phyloP scores from a whole-genome alignment of 2,329 filamentous ascomycete genomes.

The Fusarium marasasianum region DNA sequence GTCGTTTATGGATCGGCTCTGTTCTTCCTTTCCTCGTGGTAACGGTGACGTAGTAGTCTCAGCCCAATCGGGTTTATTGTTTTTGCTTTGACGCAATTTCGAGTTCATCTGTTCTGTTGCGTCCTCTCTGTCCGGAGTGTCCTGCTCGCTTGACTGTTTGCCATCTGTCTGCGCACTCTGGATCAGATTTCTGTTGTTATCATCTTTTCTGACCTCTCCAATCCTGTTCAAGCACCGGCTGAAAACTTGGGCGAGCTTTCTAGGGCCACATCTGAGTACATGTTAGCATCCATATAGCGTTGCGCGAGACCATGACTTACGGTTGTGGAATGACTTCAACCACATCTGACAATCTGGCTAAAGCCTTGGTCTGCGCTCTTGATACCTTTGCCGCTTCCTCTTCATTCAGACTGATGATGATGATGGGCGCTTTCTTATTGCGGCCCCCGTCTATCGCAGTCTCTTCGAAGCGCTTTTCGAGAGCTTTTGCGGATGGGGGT shows the following conservation, averaged over 20 bases:
- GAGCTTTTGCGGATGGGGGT: conserved; percentile 29
- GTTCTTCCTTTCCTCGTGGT: background rate
- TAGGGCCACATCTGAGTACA: conserved; percentile 38
- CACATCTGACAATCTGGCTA: conserved; percentile 39
- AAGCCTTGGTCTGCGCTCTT: conserved; percentile 28
- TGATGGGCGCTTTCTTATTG: conserved; percentile 34
- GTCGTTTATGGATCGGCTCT: background rate
- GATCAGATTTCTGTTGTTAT: background rate
- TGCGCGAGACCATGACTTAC: conserved; percentile 22
- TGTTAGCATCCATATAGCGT: background rate
- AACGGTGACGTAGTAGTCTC: background rate
- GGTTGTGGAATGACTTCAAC: conserved; percentile 47
- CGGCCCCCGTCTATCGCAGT: background rate
- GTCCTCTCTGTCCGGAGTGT: background rate
- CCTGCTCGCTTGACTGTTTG: background rate
- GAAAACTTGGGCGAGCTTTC: conserved; percentile 45
- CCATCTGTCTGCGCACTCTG: background rate
- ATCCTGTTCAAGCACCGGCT: conserved; percentile 34
- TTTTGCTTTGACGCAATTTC: background rate
- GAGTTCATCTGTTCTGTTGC: background rate
- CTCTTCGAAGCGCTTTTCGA: conserved; percentile 27
- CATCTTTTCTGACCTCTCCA: background rate
- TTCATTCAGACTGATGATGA: conserved; percentile 44
- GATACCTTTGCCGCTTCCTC: conserved; percentile 44
- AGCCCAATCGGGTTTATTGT: background rate